Base-by-base conservation (phyloP, 805 yeast species). In the Yueomyces sp. region DNA sequence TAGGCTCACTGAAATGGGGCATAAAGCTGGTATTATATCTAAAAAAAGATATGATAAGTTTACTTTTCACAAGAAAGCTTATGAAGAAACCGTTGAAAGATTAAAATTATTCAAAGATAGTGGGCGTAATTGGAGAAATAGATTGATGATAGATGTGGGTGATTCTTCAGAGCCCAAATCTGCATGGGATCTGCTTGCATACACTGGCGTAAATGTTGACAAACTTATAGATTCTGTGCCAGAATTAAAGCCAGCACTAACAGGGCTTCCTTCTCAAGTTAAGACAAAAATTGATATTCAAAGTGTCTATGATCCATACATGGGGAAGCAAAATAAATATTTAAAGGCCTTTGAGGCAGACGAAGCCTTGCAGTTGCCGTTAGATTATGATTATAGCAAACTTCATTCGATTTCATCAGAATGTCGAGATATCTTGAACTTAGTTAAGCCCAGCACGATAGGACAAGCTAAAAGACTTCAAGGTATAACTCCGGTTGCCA, bases 391-490 rank as follows among this genome's bases (percentile, higher is more conserved):
- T 49, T 90, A 88, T 57, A 53, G 70, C 9, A 55, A 66, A 11
- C 52, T 81, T 42, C 70, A 75, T 19, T 75, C 85, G 0, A 63
- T 90, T n/a, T 83, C 94, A 2, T 69, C 74, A 28, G 96, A 90
- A 56, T 88, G 79, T 30, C 74, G 82, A 45, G 68, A 67, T 19
- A 63, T 83, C 8, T 66, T 92, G 44, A 84, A 85, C 53, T 69
- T 72, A 8, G 77, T 85, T 12, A 81, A 84, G 48, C 98, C 98
- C 0, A 76, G 76, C 43, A 92, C 96, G 0, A 76, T 92, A 39
- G 97, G 97, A 0, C 97, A 92, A 59, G 97, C 97, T 0, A 73
- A 95, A 57, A 70, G 97, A 52, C 82, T 90, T 9, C 94, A 92
- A 55, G 97, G 98, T 1, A 79, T 92, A 2, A 90, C 97, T 0